Base-by-base conservation (phyloP, 306 rosid genomes). In the Rubus parviflorus region DNA sequence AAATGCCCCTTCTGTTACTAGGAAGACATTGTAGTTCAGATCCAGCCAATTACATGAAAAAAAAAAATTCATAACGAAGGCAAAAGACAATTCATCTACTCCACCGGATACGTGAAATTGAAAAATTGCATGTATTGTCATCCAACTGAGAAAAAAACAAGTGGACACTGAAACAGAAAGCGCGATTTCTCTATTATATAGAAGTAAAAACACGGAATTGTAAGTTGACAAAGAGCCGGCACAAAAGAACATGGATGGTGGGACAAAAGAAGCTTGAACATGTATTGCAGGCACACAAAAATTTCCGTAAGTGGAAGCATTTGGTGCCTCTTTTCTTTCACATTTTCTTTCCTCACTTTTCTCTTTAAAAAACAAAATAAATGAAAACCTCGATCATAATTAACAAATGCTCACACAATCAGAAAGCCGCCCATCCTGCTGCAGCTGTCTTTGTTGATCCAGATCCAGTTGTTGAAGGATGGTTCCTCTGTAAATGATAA, bases 351-450 rank as follows among this genome's bases (percentile, higher is more conserved):
- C 22, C 10, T 15, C 68, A 37, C 22, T 63, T 35, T 15, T 7
- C 15, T 17, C 3, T 30, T 25, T 1, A 14, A 60, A 63, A 40
- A 35, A 35, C 43, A 63, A 62, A 25, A 63, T 63, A 30, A 35
- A 62, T 62, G 43, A 58, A 62, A 40, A 60, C 65, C 68, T 35
- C 42, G 20, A 4, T 60, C 0, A 6, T 63, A 37, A 63, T 15
- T 6, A 15, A 63, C 68, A 16, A 63, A 37, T 37, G 68, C 68
- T 63, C 68, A 63, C 46, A 63, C 68, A 63, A 38, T 63, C 45
- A 63, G 46, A 63, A 61, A 63, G 68, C 68, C 23, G 3, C 23
- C 68, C 68, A 63, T 63, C 68, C 68, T 37, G 45, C 46, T 37
- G 46, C 68, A 16, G 23, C 30, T 61, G n/a, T 62, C 20, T 14